Percentiles rank a stretch among this genome's conserved stretches.
Conservation (phyloP, 2,329 filamentous ascomycete genomes). For the Hypoxylon sp. region DNA sequence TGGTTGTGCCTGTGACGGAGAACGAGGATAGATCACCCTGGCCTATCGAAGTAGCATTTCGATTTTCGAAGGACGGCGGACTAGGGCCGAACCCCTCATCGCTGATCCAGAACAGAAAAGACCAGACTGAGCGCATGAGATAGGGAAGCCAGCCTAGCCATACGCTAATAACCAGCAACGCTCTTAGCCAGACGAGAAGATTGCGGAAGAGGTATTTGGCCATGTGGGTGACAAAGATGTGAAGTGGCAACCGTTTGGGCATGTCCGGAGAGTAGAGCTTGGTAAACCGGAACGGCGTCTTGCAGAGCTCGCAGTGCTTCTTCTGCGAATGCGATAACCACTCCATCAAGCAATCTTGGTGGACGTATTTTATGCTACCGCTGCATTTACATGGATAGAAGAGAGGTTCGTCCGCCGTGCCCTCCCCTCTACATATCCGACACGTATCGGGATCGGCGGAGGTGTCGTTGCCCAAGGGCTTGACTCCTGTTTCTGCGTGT, state of each 20-base stretch:
- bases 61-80: slow-evolving; percentile 49
- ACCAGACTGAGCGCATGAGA: slow-evolving; percentile 91
- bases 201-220: slow-evolving; percentile 78
- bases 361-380: slow-evolving; percentile 97
- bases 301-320: slow-evolving; percentile 99
- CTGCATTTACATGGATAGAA: slow-evolving; percentile 99
- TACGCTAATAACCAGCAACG: slow-evolving; percentile 81
- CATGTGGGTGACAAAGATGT: slow-evolving; percentile 85
- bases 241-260: slow-evolving; percentile 83
- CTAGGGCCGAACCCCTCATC: slow-evolving; percentile 73
- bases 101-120: slow-evolving; percentile 93
- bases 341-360: slow-evolving; percentile 98
- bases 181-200: slow-evolving; percentile 81
- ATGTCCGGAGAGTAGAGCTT: slow-evolving; percentile 97
- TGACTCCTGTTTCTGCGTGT: slow-evolving; percentile 9
- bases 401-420: slow-evolving; percentile 82
- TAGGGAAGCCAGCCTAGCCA: slow-evolving; percentile 93
- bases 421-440: slow-evolving; percentile 95
- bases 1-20: slow-evolving; percentile 48
- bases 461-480: slow-evolving; percentile 27
- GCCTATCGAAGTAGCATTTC: slow-evolving; percentile 45
- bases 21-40: slow-evolving; percentile 41
- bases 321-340: slow-evolving; percentile 99
- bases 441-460: slow-evolving; percentile 75
- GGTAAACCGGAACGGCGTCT: slow-evolving; percentile 97